Evolutionary conservation across 2,329 filamentous ascomycete genomes (phyloP).

Genomic region (Cephalotrichum gorgonifer): DNA sequence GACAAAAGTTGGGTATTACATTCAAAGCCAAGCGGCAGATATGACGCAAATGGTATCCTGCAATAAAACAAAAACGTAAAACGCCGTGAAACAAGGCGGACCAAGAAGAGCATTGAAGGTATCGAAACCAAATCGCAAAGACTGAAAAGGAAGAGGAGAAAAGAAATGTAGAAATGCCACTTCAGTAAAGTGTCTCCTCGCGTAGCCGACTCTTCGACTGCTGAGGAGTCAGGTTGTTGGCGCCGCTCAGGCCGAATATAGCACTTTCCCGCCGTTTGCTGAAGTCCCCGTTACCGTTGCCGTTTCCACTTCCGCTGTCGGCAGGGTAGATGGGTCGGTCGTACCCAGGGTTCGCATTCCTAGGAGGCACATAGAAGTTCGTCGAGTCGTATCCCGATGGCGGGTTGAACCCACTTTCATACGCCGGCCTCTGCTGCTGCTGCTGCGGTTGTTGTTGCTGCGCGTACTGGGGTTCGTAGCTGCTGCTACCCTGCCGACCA

Average conservation of each 20-base stretch:
- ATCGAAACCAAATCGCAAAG: not conserved
- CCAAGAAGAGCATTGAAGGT: not conserved
- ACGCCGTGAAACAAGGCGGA: not conserved
- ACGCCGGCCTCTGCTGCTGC: slow-evolving; percentile 25
- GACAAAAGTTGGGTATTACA: not conserved
- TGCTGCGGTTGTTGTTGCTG: slow-evolving; percentile 24
- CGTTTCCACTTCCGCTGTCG: not conserved
- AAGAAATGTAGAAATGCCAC: not conserved
- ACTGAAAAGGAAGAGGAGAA: not conserved
- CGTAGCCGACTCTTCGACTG: slow-evolving; percentile 41
- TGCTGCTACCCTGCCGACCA: slow-evolving; percentile 15
- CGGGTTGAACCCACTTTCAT: slow-evolving; percentile 26
- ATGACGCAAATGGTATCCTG: slow-evolving; percentile 1
- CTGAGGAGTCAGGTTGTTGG: slow-evolving; percentile 17
- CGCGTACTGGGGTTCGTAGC: slow-evolving; percentile 34
- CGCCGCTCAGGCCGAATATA: slow-evolving; percentile 42
- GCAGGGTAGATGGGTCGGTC: not conserved
- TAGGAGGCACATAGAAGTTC: slow-evolving; percentile 8
- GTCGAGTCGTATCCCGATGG: slow-evolving; percentile 12
- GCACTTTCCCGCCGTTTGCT: slow-evolving; percentile 44
- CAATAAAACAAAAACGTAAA: slow-evolving; percentile 7
- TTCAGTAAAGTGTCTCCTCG: slow-evolving; percentile 35
- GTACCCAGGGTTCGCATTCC: slow-evolving; percentile 16
- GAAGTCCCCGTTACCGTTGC: not conserved
- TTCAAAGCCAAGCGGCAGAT: not conserved